Evolutionary conservation across 2,329 filamentous ascomycete genomes (phyloP).

Genomic region (Pseudogymnoascus sp.): DNA sequence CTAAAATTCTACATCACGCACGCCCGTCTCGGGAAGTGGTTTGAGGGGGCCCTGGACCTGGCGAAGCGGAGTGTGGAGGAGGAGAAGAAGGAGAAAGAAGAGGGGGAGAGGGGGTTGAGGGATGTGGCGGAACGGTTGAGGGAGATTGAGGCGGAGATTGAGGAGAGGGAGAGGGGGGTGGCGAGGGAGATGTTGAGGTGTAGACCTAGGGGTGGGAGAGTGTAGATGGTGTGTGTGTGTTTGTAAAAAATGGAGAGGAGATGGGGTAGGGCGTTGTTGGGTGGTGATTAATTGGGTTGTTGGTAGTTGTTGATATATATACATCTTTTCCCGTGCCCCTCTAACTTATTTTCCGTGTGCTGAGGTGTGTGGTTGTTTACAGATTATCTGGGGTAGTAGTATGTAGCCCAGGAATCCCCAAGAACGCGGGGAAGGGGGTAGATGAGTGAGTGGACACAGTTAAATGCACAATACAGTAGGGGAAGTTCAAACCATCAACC

Average conservation of each 20-base stretch:
- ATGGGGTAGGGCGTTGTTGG: neutral
- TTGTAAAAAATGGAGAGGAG: neutral
- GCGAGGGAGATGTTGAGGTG: constrained; percentile 20
- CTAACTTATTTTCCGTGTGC: neutral
- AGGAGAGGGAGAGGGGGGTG: constrained; percentile 22
- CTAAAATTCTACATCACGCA: constrained; percentile 59
- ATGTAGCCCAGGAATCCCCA: too few relatives aligned
- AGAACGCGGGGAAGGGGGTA: too few relatives aligned
- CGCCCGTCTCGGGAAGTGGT: constrained; percentile 64
- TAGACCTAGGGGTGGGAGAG: constrained; percentile 14
- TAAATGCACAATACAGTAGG: too few relatives aligned
- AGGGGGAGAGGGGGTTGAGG: constrained; percentile 12
- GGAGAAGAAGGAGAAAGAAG: constrained; percentile 22
- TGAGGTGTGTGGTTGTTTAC: neutral
- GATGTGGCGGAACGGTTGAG: constrained; percentile 18
- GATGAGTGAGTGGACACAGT: too few relatives aligned
- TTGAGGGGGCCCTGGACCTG: constrained; percentile 33
- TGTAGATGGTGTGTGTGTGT: neutral
- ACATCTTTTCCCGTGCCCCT: neutral
- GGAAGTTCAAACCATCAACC: neutral
- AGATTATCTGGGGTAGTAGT: too few relatives aligned
- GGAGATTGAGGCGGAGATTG: constrained; percentile 23
- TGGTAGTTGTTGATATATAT: neutral
- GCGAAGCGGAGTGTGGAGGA: constrained; percentile 32
- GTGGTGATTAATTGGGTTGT: too few relatives aligned